phyloP scores from a whole-genome alignment of 2,329 filamentous ascomycete species.

The Lachnellula occidentalis region DNA sequence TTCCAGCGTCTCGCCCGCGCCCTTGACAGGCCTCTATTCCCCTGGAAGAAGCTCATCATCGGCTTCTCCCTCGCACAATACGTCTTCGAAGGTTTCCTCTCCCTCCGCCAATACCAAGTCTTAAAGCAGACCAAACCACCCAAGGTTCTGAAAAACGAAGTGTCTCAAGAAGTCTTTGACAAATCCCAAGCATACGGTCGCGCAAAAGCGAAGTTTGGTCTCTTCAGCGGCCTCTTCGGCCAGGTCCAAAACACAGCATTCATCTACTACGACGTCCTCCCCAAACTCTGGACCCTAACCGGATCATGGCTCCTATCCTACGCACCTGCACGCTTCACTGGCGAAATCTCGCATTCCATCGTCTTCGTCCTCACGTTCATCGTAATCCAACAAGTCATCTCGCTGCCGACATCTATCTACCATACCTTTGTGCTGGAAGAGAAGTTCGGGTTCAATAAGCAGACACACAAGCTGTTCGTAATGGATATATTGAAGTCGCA shows the following conservation, averaged over 20 bases:
- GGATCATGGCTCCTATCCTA: constrained; percentile 69
- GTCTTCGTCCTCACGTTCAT: constrained; percentile 87
- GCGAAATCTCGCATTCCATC: constrained; percentile 90
- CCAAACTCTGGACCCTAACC: constrained; percentile 81
- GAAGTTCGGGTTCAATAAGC: constrained; percentile 98
- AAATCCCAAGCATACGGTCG: constrained; percentile 90
- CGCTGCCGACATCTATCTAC: constrained; percentile 80
- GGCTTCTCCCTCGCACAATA: constrained; percentile 92
- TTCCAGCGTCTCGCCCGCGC: constrained; percentile 68
- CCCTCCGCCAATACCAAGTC: constrained; percentile 82
- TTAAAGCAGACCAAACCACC: constrained; percentile 75
- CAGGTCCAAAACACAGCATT: constrained; percentile 85
- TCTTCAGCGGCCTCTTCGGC: constrained; percentile 74
- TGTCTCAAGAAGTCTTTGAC: constrained; percentile 85
- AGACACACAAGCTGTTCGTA: constrained; percentile 82
- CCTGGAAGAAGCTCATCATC: constrained; percentile 95
- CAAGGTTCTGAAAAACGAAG: constrained; percentile 81
- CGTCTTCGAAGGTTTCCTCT: constrained; percentile 82
- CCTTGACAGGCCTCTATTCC: constrained; percentile 88
- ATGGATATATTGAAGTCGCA: constrained; percentile 90
- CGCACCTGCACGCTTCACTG: constrained; percentile 72
- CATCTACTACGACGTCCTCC: constrained; percentile 85
- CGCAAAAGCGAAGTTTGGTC: constrained; percentile 86
- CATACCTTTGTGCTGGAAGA: constrained; percentile 94
- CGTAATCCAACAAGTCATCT: constrained; percentile 71